phyloP scores from a whole-genome alignment of 495 filamentous ascomycete species.

The Penicillium odoratum region DNA sequence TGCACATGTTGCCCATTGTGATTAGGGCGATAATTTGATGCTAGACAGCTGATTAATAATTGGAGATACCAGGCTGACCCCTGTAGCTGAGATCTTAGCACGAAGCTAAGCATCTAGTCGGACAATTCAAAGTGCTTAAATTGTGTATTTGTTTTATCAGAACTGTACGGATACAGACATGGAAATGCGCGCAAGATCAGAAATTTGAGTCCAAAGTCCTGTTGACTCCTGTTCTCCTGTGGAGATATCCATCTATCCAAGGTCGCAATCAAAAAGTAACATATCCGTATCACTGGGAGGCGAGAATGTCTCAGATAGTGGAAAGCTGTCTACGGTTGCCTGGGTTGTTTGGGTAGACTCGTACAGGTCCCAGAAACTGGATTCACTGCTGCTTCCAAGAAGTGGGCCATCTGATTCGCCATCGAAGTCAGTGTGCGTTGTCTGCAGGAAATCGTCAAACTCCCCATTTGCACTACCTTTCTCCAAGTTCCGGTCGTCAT shows the following conservation, averaged over 20 bases:
- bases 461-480: background rate
- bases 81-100: background rate
- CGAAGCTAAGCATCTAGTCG: background rate
- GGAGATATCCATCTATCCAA: background rate
- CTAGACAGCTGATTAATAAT: too few species aligned
- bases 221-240: background rate
- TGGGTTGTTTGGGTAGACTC: slow-evolving; percentile 12
- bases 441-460: background rate
- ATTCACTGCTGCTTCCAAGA: background rate
- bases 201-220: background rate
- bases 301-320: background rate
- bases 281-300: background rate
- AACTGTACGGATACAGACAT: background rate
- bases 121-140: background rate
- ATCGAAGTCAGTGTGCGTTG: background rate
- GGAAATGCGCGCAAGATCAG: background rate
- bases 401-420: slow-evolving; percentile 3
- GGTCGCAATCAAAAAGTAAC: background rate
- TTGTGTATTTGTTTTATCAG: background rate
- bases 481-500: background rate
- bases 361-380: slow-evolving; percentile 6
- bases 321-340: slow-evolving; percentile 1
- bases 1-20: background rate
- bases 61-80: background rate
- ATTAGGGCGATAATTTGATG: background rate